Evolutionary conservation across 257 asterid species (phyloP), one percentile per base, ranked within the genome.

Genomic region (Solanum gandarillasii): DNA sequence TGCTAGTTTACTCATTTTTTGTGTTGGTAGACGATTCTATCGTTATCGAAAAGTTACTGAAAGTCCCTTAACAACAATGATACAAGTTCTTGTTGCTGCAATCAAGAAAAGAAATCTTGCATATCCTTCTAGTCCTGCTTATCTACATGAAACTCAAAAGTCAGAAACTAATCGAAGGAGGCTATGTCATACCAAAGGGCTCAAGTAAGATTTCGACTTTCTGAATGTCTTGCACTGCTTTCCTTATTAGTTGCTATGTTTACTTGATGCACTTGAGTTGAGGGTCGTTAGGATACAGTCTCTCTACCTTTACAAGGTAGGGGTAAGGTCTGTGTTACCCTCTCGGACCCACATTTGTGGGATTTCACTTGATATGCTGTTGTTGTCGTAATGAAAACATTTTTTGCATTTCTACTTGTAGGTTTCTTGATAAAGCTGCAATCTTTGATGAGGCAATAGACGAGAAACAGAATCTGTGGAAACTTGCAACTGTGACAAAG

Each of bases 361-460:
- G 2, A 65, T n/a, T 65, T 65, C 32, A 4, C 2, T 27, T 0
- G 27, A 8, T 60, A 1, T 25, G 31, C 25, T 62, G 32, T 65
- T 67, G 34, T 25, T 25, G 35, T 67, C 7, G 35, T 27, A 83
- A 16, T 8, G 14, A 73, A 35, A 74, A 36, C 48, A 20, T 9
- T 35, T 85, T 25, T 71, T 23, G 29, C 38, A 46, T 0, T 0
- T 29, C 41, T 81, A 81, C 85, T 46, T 29, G 36, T 92, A 96
- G 98, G 92, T 97, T 94, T 87, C 94, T 97, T 1, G 99, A 97
- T 89, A 97, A 91, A 87, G 99, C 99, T 21, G 98, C 98, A 18
- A 93, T 96, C 3, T 29, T 93, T 1, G 94, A 93, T 41, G 95
- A 91, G 21, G 39, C 73, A 5, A 41, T 55, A 62, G 92, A 65